Evolutionary conservation across 345 rosid genomes (phyloP).

Genomic region (Turnera subulata): DNA sequence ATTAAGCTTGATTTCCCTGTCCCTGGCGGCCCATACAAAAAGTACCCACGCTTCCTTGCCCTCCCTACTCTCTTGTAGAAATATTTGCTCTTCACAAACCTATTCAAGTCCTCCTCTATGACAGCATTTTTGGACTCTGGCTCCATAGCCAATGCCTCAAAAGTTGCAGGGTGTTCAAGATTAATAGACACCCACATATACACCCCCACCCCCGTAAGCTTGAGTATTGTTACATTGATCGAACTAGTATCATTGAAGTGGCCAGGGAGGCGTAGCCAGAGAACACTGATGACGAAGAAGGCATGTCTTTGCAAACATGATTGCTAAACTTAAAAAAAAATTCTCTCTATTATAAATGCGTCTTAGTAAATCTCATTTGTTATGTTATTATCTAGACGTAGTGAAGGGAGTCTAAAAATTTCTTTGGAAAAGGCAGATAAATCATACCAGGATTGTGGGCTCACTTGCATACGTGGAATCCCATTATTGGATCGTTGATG

Average conservation of each 20-base stretch:
- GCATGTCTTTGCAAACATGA: conserved; percentile 42
- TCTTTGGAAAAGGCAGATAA: no score
- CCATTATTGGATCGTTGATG: no score
- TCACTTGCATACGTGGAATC: no score
- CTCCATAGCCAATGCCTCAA: conserved; percentile 36
- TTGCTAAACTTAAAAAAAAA: background rate
- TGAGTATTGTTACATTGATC: conserved; percentile 28
- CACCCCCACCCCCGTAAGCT: conserved; percentile 4
- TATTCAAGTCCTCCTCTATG: background rate
- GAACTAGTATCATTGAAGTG: conserved; percentile 44
- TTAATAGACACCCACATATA: conserved; percentile 49
- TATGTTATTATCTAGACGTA: background rate
- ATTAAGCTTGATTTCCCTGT: background rate
- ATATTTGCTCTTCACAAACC: background rate
- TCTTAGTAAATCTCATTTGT: no score
- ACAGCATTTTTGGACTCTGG: background rate
- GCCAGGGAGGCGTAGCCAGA: conserved; percentile 61
- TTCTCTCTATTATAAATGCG: no score
- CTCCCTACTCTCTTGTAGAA: background rate
- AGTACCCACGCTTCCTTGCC: background rate
- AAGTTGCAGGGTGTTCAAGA: conserved; percentile 63
- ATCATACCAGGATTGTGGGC: no score
- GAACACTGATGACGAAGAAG: conserved; percentile 51
- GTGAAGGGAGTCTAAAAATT: background rate
- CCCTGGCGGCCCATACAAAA: background rate